Base-by-base conservation (phyloP, 2,329 filamentous ascomycete species). In the Acrocalymma vagum region DNA sequence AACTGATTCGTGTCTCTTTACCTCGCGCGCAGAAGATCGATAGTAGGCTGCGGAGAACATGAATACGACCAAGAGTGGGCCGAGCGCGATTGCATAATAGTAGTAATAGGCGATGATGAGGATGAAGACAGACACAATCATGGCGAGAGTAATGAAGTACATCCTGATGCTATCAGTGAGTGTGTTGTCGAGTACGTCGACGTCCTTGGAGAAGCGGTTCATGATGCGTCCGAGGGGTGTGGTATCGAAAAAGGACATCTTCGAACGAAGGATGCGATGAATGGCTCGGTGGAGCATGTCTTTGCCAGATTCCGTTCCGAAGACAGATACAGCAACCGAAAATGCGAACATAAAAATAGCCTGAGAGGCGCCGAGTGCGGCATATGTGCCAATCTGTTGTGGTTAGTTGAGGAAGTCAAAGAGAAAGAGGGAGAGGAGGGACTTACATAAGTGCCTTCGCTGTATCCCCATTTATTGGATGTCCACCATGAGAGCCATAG, bases 401-500 rank as follows among this genome's bases (percentile, higher is more conserved):
- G 51, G 61, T 64, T 60, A 70, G 49, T 48, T 47, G 27, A n/a
- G n/a, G n/a, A 46, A 29, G 11, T 42, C 35, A 22, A 50, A 46
- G n/a, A 13, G 9, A 20, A n/a, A n/a, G 16, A 8, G 13, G 42
- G 32, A 9, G 44, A 42, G n/a, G 52, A 55, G 4, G 51, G 81
- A 46, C 84, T 85, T 54, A 90, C 89, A 62, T 96, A 96, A 18
- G 78, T 72, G 2, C 86, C 89, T 9, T 76, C 81, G 0, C 80
- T 77, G 43, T 87, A 81, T 6, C 78, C 74, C 53, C 87, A 96
- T 62, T 87, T 86, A 66, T 90, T 72, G 1, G 88, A 89, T 1
- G 90, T 95, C 93, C 93, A 97, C 74, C 85, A 97, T 0, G 91
- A 94, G 1, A 97, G 81, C 93, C 93, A 97, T 38, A 97, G 72